Conservation (phyloP, 2,329 filamentous ascomycete species). For the Xylariales sp. region DNA sequence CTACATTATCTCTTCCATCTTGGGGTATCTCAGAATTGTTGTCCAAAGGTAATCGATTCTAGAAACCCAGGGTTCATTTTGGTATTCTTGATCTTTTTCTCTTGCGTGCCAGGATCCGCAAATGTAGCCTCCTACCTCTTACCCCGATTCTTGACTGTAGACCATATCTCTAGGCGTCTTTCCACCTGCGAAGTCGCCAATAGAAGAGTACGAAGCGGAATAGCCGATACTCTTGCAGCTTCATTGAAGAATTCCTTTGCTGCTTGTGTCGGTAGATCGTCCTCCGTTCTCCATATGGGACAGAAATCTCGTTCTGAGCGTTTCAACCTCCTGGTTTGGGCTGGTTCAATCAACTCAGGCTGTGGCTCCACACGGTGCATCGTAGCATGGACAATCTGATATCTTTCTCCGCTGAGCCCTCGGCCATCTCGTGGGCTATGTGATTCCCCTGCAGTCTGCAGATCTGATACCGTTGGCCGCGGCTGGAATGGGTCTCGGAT, state of each 20-base stretch:
- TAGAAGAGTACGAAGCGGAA: conserved; percentile 29
- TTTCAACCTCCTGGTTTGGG: neutral
- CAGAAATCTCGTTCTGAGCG: conserved; percentile 18
- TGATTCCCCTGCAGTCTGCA: conserved; percentile 14
- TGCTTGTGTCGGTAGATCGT: conserved; percentile 35
- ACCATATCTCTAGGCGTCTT: conserved; percentile 29
- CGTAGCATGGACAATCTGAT: conserved; percentile 13
- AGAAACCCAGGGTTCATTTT: no score
- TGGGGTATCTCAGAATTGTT: no score
- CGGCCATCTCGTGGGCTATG: conserved; percentile 8
- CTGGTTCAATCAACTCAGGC: conserved; percentile 3
- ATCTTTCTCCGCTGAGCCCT: conserved; percentile 9
- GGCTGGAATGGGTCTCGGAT: conserved; percentile 3
- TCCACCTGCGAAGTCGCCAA: conserved; percentile 32
- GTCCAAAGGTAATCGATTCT: no score
- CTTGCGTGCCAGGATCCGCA: no score
- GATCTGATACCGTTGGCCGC: no score
- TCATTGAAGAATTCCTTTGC: conserved; percentile 37
- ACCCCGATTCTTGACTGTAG: conserved; percentile 17
- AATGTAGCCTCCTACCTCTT: conserved; percentile 15
- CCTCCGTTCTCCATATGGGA: conserved; percentile 28
- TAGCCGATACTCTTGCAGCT: conserved; percentile 32
- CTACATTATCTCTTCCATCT: no score
- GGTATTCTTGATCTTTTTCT: no score
- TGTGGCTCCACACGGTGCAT: conserved; percentile 11